phyloP scores from a whole-genome alignment of 208 protist genomes.

The Trypanosomatidae sp. region DNA sequence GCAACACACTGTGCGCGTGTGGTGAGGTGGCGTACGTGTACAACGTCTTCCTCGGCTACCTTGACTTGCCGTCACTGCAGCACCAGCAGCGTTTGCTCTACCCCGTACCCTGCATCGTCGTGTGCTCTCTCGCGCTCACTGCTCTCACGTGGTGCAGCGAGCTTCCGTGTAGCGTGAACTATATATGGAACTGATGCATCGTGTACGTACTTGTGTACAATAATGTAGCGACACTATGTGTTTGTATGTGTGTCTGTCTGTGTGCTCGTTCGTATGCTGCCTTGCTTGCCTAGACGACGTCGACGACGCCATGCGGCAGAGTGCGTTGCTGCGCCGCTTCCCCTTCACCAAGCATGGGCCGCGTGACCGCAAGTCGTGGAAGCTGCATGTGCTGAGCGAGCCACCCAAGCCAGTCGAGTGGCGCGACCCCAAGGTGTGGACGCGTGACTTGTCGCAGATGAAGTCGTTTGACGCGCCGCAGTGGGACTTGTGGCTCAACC shows the following conservation, averaged over 20 bases:
- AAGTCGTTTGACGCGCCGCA: constrained; percentile 88
- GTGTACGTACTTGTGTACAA: too few species aligned
- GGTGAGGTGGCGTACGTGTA: constrained; percentile 76
- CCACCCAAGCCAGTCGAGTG: constrained; percentile 80
- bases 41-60: constrained; percentile 86
- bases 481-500: constrained; percentile 86
- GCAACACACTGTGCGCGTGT: constrained; percentile 51
- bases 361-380: constrained; percentile 84
- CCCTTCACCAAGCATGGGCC: constrained; percentile 83
- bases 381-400: constrained; percentile 83
- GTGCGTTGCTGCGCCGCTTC: constrained; percentile 31
- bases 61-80: constrained; percentile 82
- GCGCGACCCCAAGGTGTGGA: constrained; percentile 90
- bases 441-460: constrained; percentile 74
- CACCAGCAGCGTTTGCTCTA: constrained; percentile 85
- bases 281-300: too few species aligned
- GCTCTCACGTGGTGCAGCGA: neutral
- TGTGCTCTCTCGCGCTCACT: constrained; percentile 30
- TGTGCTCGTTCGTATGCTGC: too few species aligned
- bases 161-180: too few species aligned
- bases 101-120: constrained; percentile 49
- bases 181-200: too few species aligned
- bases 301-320: neutral
- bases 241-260: too few species aligned
- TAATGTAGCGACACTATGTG: too few species aligned